Conservation (phyloP, 768 basidiomycete genomes). For the Lentinula boryana region DNA sequence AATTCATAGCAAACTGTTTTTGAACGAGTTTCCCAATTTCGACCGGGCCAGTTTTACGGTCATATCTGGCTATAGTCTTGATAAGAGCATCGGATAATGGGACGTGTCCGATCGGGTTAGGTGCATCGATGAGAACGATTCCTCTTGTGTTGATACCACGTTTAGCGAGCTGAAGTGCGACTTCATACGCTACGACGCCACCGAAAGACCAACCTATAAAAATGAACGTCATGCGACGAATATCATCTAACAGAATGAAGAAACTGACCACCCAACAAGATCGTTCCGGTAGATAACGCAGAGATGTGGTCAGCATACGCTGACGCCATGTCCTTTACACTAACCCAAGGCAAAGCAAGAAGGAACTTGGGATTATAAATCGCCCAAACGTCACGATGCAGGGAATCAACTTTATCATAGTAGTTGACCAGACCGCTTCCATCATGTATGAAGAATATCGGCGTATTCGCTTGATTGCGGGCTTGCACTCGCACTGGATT, state of each 20-base stretch:
- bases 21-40: conserved; percentile 31
- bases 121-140: conserved; percentile 63
- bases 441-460: conserved; percentile 67
- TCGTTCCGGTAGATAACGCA: conserved; percentile 24
- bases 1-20: conserved; percentile 44
- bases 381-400: conserved; percentile 54
- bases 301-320: conserved; percentile 40
- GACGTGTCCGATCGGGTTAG: conserved; percentile 46
- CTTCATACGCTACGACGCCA: conserved; percentile 65
- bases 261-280: conserved; percentile 57
- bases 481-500: conserved; percentile 31
- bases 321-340: conserved; percentile 45
- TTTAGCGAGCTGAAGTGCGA: conserved; percentile 43
- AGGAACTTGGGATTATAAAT: conserved; percentile 52
- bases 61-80: conserved; percentile 33
- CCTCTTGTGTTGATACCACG: conserved; percentile 43
- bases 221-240: neutral
- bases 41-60: conserved; percentile 19
- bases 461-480: conserved; percentile 14
- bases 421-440: conserved; percentile 59
- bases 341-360: conserved; percentile 38
- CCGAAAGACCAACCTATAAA: conserved; percentile 73
- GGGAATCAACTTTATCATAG: conserved; percentile 36
- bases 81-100: conserved; percentile 50
- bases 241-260: neutral